These are phyloP conservation scores for Chaetomiaceae sp. DNA, from an alignment of 2,329 filamentous ascomycete species.

Conservation along the genomic window DNA sequence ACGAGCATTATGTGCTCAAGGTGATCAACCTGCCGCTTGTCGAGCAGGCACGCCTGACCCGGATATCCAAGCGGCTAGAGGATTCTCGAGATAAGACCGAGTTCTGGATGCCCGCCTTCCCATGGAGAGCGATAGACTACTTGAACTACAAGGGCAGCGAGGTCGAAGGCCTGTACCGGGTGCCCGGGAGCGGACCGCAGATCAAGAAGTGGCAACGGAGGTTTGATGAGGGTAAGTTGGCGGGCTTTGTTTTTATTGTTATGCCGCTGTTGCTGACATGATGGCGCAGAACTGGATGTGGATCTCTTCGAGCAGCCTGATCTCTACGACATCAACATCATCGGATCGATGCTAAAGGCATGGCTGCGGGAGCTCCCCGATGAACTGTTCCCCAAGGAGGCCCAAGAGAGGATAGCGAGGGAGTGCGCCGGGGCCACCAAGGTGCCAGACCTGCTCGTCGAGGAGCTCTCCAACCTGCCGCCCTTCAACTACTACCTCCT, in stretches of 20 bases:
- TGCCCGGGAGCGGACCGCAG: slow-evolving; percentile 84
- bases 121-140: slow-evolving; percentile 94
- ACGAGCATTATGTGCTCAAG: slow-evolving; percentile 78
- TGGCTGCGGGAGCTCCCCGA: slow-evolving; percentile 95
- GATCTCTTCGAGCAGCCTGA: slow-evolving; percentile 84
- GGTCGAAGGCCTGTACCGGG: slow-evolving; percentile 87
- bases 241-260: neutral
- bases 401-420: slow-evolving; percentile 73
- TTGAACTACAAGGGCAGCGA: slow-evolving; percentile 92
- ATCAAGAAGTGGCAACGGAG: slow-evolving; percentile 90
- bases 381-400: slow-evolving; percentile 82
- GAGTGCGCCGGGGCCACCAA: slow-evolving; percentile 74
- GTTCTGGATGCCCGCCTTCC: slow-evolving; percentile 97
- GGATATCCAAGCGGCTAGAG: slow-evolving; percentile 85
- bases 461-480: slow-evolving; percentile 88
- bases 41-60: slow-evolving; percentile 83
- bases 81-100: slow-evolving; percentile 92
- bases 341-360: slow-evolving; percentile 92
- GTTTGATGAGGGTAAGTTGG: slow-evolving; percentile 71
- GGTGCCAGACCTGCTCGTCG: slow-evolving; percentile 80
- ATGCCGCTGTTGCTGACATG: slow-evolving; percentile 20
- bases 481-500: slow-evolving; percentile 97
- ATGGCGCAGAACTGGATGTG: slow-evolving; percentile 68
- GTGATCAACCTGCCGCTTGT: slow-evolving; percentile 83
- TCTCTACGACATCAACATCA: slow-evolving; percentile 92